Conservation (phyloP, 805 yeast genomes). For the Starmerella khaoyaiensis region DNA sequence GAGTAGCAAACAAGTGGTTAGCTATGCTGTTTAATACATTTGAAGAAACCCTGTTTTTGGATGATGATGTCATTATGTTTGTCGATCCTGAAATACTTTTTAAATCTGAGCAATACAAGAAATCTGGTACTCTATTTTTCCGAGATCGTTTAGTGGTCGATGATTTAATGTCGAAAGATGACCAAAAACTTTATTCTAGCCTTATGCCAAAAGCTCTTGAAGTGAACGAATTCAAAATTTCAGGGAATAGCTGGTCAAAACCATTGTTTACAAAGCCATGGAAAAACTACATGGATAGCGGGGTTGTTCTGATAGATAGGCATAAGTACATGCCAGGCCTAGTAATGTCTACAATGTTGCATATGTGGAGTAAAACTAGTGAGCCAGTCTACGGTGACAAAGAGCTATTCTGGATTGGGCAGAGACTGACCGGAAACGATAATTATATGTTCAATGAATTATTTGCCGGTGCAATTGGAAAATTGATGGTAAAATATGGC, state of each 20-base stretch:
- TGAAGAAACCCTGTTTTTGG: slow-evolving; percentile 4
- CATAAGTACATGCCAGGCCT: slow-evolving; percentile 5
- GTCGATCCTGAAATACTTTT: neutral
- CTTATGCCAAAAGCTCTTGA: too few species aligned
- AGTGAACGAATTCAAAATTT: too few species aligned
- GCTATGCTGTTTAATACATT: slow-evolving; percentile 3
- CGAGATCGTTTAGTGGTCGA: slow-evolving; percentile 8
- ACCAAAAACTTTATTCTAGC: too few species aligned
- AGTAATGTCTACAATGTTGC: slow-evolving; percentile 2
- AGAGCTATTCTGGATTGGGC: slow-evolving; percentile 13
- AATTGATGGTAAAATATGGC: too few species aligned
- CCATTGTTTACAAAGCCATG: too few species aligned
- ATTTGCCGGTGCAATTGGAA: slow-evolving; percentile 5
- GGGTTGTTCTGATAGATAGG: slow-evolving; percentile 3
- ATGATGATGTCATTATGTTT: slow-evolving; percentile 6
- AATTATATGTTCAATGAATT: neutral
- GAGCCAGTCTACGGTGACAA: slow-evolving; percentile 8
- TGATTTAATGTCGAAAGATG: too few species aligned
- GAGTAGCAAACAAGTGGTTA: slow-evolving; percentile 5
- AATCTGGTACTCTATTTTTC: slow-evolving; percentile 2
- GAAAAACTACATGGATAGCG: slow-evolving; percentile 6
- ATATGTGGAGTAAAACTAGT: neutral
- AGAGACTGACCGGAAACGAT: slow-evolving; percentile 3
- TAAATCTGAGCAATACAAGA: neutral
- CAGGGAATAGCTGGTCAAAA: too few species aligned